Base-by-base conservation (phyloP, 257 asterid genomes). In the Solanum paucissectum region DNA sequence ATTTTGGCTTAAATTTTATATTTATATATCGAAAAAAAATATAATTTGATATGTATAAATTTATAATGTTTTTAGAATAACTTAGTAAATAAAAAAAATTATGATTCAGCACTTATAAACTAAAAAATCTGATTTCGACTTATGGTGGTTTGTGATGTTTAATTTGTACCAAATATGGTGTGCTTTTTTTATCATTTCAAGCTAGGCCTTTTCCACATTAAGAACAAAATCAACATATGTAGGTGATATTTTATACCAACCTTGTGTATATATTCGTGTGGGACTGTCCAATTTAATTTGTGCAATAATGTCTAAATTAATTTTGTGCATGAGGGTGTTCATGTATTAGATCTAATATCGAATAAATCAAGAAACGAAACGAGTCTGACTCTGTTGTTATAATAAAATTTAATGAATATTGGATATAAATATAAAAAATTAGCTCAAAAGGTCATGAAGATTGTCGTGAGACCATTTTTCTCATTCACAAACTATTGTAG, bases 11-110 rank as follows among this genome's bases (percentile, higher is more conserved):
- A 29, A 69, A 69, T 6, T 69, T 69, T 69, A 13, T 6, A 27
- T 68, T 27, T 3, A 6, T 68, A 3, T 11, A 0, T 0, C 0
- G 0, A 1, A 62, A 25, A 68, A 12, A 6, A 2, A 5, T 12
- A 29, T 29, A 29, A 68, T 68, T 68, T 69, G 1, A 69, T 13
- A 69, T 32, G 4, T 7, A 14, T 16, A 32, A 32, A 32, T 32
- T 14, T 3, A 14, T 12, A 27, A 68, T 0, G 1, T 68, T 68
- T 27, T 27, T 0, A 5, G 1, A 5, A 25, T 6, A 68, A 12
- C 1, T 27, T 5, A 2, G 3, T 0, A 32, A 69, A 14, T 7
- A 13, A 29, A 13, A 60, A 3, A 0, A 29, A 69, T 6, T 27
- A 3, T 27, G 9, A 0, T 66, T 66, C 0, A 12, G 9, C 2